phyloP scores from a whole-genome alignment of 225 moss, liverwort and hornwort species.

The Marchantia polymorpha region DNA sequence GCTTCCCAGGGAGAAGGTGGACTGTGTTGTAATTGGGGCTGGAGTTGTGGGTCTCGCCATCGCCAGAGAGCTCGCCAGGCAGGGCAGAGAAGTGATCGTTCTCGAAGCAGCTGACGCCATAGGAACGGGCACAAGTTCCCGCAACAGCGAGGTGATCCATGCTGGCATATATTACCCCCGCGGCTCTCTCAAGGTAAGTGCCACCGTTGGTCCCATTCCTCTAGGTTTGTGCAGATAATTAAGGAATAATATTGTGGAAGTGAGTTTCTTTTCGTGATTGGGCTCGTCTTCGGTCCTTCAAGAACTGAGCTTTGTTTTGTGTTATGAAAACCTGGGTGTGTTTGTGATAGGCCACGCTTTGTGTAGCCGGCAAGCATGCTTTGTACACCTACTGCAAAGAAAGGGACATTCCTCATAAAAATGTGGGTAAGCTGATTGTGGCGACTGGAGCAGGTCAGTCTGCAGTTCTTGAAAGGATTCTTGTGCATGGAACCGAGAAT shows the following conservation, averaged over 20 bases:
- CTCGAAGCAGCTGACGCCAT: conserved; percentile 73
- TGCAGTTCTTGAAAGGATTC: conserved; percentile 60
- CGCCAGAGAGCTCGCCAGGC: conserved; percentile 60
- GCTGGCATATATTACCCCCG: conserved; percentile 82
- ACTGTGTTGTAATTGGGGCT: conserved; percentile 79
- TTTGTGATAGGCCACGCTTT: conserved; percentile 66
- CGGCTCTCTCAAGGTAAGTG: conserved; percentile 82
- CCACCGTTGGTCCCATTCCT: conserved; percentile 5
- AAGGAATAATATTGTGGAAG: neutral
- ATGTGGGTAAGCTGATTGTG: conserved; percentile 68
- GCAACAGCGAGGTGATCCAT: conserved; percentile 96
- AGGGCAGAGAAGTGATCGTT: conserved; percentile 81
- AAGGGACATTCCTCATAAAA: conserved; percentile 63
- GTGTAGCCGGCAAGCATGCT: conserved; percentile 66
- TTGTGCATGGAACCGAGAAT: conserved; percentile 51
- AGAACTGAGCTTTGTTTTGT: neutral
- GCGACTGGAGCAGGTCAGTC: conserved; percentile 67
- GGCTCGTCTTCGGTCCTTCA: neutral
- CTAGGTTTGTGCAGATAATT: too few species aligned
- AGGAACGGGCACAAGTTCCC: conserved; percentile 93
- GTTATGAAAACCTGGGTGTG: neutral
- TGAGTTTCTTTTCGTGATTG: too few species aligned
- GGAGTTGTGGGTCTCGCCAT: conserved; percentile 73
- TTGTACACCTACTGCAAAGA: conserved; percentile 75
- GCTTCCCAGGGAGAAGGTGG: conserved; percentile 50